phyloP scores from a whole-genome alignment of 2,329 filamentous ascomycete species.

The Colletotrichum melonis region DNA sequence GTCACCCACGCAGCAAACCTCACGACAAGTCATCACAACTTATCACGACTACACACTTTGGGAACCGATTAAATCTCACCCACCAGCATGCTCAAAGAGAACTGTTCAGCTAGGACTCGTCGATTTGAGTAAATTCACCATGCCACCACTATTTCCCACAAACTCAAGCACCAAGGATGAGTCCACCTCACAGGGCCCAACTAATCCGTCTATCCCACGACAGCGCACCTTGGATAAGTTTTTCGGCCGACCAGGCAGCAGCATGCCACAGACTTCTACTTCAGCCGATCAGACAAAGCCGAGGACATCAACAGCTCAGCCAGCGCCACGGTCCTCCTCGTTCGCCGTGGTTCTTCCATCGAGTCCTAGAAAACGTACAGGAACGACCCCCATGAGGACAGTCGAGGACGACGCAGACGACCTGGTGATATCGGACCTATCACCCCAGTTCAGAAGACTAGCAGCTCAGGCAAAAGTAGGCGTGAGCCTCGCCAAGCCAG shows the following conservation, averaged over 20 bases:
- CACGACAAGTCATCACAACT: not conserved
- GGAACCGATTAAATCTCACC: not conserved
- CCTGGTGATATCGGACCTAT: slow-evolving; percentile 39
- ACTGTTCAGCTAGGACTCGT: not conserved
- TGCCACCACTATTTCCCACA: slow-evolving; percentile 6
- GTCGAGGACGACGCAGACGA: slow-evolving; percentile 33
- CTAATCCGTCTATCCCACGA: not conserved
- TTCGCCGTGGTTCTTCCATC: slow-evolving; percentile 32
- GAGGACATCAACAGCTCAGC: slow-evolving; percentile 19
- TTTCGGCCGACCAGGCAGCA: not conserved
- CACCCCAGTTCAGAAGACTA: slow-evolving; percentile 31
- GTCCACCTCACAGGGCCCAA: not conserved
- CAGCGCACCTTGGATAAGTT: slow-evolving; percentile 27
- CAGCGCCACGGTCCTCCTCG: slow-evolving; percentile 6
- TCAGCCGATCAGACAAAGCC: not conserved
- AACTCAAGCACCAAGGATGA: not conserved
- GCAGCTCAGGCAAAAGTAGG: slow-evolving; percentile 22
- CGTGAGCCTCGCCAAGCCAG: slow-evolving; percentile 33
- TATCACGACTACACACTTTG: not conserved
- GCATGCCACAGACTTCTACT: not conserved
- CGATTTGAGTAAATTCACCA: not conserved
- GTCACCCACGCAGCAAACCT: not conserved
- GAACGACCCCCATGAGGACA: slow-evolving; percentile 5
- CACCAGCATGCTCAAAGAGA: not conserved
- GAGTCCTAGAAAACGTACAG: slow-evolving; percentile 4